Conservation (phyloP, 2,329 filamentous ascomycete species). For the Microdochium trichocladiopsis region DNA sequence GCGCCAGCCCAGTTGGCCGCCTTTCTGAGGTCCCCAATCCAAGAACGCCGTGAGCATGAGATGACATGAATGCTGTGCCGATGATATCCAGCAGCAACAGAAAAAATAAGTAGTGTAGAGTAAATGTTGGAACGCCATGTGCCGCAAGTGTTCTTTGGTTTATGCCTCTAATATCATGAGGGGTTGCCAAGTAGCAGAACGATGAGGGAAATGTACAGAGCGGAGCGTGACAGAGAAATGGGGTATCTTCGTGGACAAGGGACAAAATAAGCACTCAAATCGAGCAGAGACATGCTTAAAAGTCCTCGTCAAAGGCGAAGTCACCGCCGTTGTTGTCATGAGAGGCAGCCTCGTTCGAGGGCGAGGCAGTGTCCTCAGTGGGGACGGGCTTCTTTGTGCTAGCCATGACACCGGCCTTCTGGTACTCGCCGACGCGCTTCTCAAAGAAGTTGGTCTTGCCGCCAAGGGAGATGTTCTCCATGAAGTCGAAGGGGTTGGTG, state of each 20-base stretch:
- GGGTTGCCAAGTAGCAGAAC: not conserved
- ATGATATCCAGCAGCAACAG: not conserved
- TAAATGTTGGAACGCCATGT: not conserved
- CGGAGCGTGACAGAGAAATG: conserved; percentile 12
- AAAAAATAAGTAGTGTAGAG: conserved; percentile 2
- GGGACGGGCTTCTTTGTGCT: conserved; percentile 66
- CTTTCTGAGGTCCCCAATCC: not conserved
- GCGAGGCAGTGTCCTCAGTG: conserved; percentile 31
- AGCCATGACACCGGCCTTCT: conserved; percentile 98
- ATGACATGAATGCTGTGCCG: not conserved
- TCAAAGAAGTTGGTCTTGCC: conserved; percentile 99
- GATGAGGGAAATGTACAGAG: conserved; percentile 8
- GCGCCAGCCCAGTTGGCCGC: not conserved
- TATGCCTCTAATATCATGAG: not conserved
- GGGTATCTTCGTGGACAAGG: conserved; percentile 10
- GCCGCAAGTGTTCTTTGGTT: not conserved
- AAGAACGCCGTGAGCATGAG: not conserved
- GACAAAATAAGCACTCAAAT: conserved; percentile 5
- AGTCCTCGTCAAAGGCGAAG: conserved; percentile 95
- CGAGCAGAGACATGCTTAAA: conserved; percentile 50
- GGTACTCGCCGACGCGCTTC: conserved; percentile 99
- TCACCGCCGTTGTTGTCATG: conserved; percentile 61
- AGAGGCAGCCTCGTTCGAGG: conserved; percentile 32
- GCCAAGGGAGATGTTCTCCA: conserved; percentile 98
- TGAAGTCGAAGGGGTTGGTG: conserved; percentile 98